Percentiles rank a stretch among this genome's conserved stretches.
Conservation (phyloP, 441 rosid genomes). For the Geranium incanum region DNA sequence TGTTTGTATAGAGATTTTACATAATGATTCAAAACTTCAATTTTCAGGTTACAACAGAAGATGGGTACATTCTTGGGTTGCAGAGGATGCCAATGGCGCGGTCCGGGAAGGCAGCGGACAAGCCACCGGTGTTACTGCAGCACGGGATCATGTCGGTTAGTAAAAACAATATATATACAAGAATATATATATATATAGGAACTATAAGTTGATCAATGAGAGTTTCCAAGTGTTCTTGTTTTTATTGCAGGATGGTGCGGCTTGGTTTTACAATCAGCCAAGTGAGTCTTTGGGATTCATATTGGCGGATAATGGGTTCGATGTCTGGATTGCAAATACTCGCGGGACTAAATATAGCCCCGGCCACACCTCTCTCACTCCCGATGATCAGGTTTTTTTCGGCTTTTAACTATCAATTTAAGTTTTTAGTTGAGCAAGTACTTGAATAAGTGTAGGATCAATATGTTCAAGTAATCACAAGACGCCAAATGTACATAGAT, state of each 20-base stretch:
- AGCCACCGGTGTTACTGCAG: slow-evolving; percentile 31
- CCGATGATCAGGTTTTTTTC: slow-evolving; percentile 23
- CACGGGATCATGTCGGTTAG: slow-evolving; percentile 31
- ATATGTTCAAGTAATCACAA: too few species aligned
- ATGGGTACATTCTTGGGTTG: slow-evolving; percentile 31
- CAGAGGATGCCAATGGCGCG: slow-evolving; percentile 29
- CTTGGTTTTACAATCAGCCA: slow-evolving; percentile 27
- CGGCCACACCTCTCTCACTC: slow-evolving; percentile 29
- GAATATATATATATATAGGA: background rate
- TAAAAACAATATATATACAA: background rate
- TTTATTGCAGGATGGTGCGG: slow-evolving; percentile 24
- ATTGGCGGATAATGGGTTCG: slow-evolving; percentile 34
- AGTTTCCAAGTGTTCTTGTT: background rate
- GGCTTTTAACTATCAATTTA: background rate
- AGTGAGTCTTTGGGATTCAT: slow-evolving; percentile 25
- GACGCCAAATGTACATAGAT: too few species aligned
- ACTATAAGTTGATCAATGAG: background rate
- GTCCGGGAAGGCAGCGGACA: slow-evolving; percentile 27
- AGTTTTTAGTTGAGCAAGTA: too few species aligned
- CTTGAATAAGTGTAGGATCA: too few species aligned
- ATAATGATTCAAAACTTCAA: background rate
- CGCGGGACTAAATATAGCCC: slow-evolving; percentile 36
- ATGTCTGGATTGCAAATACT: slow-evolving; percentile 39
- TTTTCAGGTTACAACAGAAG: slow-evolving; percentile 31
- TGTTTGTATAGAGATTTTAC: background rate